These are phyloP conservation scores for Wallacemonas sp. DNA, from an alignment of 208 protist genomes.

Conservation along the genomic window DNA sequence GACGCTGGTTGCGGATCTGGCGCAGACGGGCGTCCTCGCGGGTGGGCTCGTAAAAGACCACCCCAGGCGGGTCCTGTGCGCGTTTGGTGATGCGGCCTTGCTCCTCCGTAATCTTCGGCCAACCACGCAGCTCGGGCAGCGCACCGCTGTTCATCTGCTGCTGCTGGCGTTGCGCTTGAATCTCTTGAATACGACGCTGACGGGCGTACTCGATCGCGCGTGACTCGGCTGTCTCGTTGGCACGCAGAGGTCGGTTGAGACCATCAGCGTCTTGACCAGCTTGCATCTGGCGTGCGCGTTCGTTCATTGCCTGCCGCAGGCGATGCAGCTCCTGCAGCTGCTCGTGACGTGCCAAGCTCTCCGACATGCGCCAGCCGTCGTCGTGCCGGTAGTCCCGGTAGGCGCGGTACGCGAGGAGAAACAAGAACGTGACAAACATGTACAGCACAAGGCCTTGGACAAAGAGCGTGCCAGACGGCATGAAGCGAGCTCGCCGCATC, in stretches of 20 bases:
- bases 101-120: slow-evolving; percentile 55
- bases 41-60: slow-evolving; percentile 70
- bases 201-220: slow-evolving; percentile 65
- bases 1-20: slow-evolving; percentile 44
- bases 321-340: slow-evolving; percentile 73
- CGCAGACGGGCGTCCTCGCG: slow-evolving; percentile 33
- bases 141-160: slow-evolving; percentile 11
- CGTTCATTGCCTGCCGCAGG: slow-evolving; percentile 68
- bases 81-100: slow-evolving; percentile 61
- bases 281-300: slow-evolving; percentile 31
- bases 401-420: slow-evolving; percentile 57
- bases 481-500: slow-evolving; percentile 41
- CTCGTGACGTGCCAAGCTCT: slow-evolving; percentile 70
- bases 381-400: slow-evolving; percentile 74
- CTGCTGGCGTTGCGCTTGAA: slow-evolving; percentile 27
- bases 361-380: slow-evolving; percentile 79
- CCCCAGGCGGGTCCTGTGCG: slow-evolving; percentile 55
- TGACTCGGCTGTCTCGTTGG: slow-evolving; percentile 35
- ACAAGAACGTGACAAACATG: slow-evolving; percentile 46
- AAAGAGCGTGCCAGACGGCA: slow-evolving; percentile 43
- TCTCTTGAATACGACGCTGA: slow-evolving; percentile 49
- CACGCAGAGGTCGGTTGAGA: slow-evolving; percentile 23
- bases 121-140: slow-evolving; percentile 42
- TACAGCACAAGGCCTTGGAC: slow-evolving; percentile 66
- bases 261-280: slow-evolving; percentile 8